These are phyloP conservation scores for Hordeum vulgare DNA, from an alignment of 176 grass and related monocot species.

Conservation along the genomic window MorexV3_pseudomolecules_assembly NC_058518.1:22510837-22511336, in stretches of 20 bases:
- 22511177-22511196: neutral
- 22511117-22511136: neutral
- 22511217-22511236: no score
- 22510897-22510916: neutral
- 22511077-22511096: constrained; percentile 1
- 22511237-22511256: neutral
- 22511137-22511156: neutral
- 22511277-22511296: neutral
- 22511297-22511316: neutral
- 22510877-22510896: neutral
- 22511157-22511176: neutral
- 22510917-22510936: neutral
- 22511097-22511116: neutral
- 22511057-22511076: neutral
- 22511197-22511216: neutral
- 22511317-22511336: neutral
- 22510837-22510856: constrained; percentile 19
- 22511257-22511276: neutral
- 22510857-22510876: neutral
- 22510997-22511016: neutral
- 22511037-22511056: neutral
- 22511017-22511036: neutral
- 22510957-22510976: neutral
- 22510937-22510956: constrained; percentile 13
- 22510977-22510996: neutral